Percentiles rank a stretch among this genome's conserved stretches.
phyloP scores from a whole-genome alignment of 2,329 filamentous ascomycete species.

The Ceratocystis cubensis region DNA sequence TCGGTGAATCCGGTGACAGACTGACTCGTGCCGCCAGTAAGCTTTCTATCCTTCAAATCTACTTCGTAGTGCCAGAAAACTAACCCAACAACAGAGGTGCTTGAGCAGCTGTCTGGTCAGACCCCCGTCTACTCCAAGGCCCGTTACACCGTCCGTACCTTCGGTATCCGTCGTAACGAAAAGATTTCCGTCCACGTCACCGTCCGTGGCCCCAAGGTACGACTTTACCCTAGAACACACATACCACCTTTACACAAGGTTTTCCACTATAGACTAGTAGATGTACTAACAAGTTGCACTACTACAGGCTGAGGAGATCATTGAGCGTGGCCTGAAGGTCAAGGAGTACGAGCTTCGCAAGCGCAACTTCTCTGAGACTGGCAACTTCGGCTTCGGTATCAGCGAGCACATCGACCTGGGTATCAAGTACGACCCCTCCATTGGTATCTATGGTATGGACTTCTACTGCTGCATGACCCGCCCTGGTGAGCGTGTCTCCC shows the following conservation, averaged over 20 bases:
- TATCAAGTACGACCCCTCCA: slow-evolving; percentile 98
- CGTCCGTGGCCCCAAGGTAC: slow-evolving; percentile 78
- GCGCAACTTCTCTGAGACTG: slow-evolving; percentile 99
- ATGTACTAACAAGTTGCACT: slow-evolving; percentile 24
- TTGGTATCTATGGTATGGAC: slow-evolving; percentile 99
- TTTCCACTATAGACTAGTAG: not conserved
- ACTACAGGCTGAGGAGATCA: slow-evolving; percentile 82
- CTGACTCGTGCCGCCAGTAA: slow-evolving; percentile 85
- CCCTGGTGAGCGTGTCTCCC: slow-evolving; percentile 93
- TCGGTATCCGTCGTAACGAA: slow-evolving; percentile 99
- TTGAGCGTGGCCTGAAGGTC: slow-evolving; percentile 99
- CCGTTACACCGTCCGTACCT: slow-evolving; percentile 99
- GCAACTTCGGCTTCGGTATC: slow-evolving; percentile 99
- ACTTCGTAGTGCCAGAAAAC: not conserved
- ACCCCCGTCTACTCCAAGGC: slow-evolving; percentile 99
- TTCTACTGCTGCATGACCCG: slow-evolving; percentile 99
- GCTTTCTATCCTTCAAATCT: not conserved
- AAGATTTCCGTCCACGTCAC: slow-evolving; percentile 99
- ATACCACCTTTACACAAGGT: not conserved
- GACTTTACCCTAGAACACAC: not conserved
- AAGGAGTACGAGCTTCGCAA: slow-evolving; percentile 99
- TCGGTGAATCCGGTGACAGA: slow-evolving; percentile 99
- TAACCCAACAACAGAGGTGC: slow-evolving; percentile 49
- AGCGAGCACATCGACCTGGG: slow-evolving; percentile 99
- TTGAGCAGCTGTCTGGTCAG: slow-evolving; percentile 98